Conservation (phyloP, 768 basidiomycete genomes). For the Boletus huronensis region DNA sequence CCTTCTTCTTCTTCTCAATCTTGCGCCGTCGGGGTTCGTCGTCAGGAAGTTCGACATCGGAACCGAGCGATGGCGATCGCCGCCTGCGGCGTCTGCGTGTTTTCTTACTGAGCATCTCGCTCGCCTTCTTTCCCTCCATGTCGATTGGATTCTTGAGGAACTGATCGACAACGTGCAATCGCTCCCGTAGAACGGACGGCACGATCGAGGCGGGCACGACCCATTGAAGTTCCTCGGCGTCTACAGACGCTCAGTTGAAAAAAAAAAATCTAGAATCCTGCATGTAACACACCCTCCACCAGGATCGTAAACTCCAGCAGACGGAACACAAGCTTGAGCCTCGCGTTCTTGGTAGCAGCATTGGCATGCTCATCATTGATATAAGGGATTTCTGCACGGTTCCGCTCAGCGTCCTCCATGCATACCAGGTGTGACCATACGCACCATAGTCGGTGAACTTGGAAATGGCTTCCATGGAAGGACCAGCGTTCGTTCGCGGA, state of each 20-base stretch:
- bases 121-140: slow-evolving; percentile 71
- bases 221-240: slow-evolving; percentile 78
- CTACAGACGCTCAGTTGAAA: slow-evolving; percentile 33
- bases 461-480: slow-evolving; percentile 64
- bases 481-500: slow-evolving; percentile 31
- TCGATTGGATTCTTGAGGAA: slow-evolving; percentile 82
- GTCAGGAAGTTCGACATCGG: slow-evolving; percentile 35
- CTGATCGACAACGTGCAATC: slow-evolving; percentile 73
- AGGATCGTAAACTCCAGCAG: slow-evolving; percentile 67
- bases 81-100: slow-evolving; percentile 48
- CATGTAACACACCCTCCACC: slow-evolving; percentile 54
- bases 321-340: slow-evolving; percentile 82
- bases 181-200: slow-evolving; percentile 64
- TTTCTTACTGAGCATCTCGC: slow-evolving; percentile 68
- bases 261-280: not conserved
- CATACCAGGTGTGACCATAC: slow-evolving; percentile 27
- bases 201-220: slow-evolving; percentile 70
- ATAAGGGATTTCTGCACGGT: slow-evolving; percentile 67
- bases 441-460: slow-evolving; percentile 76
- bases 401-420: not conserved
- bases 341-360: slow-evolving; percentile 72
- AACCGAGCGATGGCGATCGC: slow-evolving; percentile 47
- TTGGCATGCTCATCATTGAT: slow-evolving; percentile 69
- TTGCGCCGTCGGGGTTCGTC: slow-evolving; percentile 36
- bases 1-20: slow-evolving; percentile 55